Evolutionary conservation across 352 stramenopile genomes (phyloP), one percentile per base, ranked within the genome.

Genomic region (Pythium scleroteichum): DNA sequence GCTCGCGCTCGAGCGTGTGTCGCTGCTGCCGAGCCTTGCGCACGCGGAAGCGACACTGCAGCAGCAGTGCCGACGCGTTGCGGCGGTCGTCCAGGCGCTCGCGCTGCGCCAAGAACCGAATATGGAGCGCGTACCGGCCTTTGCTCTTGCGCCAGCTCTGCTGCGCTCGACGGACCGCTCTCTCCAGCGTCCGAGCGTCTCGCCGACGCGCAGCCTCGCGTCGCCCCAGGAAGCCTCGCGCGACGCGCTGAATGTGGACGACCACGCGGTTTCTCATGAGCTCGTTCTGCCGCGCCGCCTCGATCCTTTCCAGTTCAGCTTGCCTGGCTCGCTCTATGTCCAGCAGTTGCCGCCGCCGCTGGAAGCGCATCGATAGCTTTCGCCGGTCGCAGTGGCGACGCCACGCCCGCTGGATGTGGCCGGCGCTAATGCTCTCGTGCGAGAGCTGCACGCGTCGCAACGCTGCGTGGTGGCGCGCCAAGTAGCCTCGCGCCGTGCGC

Each of bases 51-150:
- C 65, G 67, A 51, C 76, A 75, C 57, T 90, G 80, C 3, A 90
- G 40, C 5, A 52, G 39, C 16, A 80, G 70, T 2, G 65, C 70
- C 19, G 76, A 59, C 19, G 69, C 47, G 20, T 71, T 42, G 14
- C 66, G 55, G 8, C 57, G 66, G 4, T 71, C 67, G 0, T 61
- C 62, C 10, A 84, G 64, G 39, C 72, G 54, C 2, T 82, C 69
- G 1, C 71, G 69, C 47, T 85, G 72, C 3, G 72, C 78, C 0
- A 69, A 56, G 41, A 90, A 88, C 0, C 80, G 80, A 13, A 85
- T 42, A 41, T 78, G 75, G 0, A 90, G 61, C 14, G 63, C 78
- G 32, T 81, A 81, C 9, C 64, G 53, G 0, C 69, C 72, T 42
- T 72, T 69, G 42, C 72, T 69, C n/a, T 68, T 65, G 14, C 78